Percentiles rank a stretch among this genome's conserved stretches.
Evolutionary conservation across 106 monocot species (phyloP).

Genomic region (Dendrobium huoshanense): DNA sequence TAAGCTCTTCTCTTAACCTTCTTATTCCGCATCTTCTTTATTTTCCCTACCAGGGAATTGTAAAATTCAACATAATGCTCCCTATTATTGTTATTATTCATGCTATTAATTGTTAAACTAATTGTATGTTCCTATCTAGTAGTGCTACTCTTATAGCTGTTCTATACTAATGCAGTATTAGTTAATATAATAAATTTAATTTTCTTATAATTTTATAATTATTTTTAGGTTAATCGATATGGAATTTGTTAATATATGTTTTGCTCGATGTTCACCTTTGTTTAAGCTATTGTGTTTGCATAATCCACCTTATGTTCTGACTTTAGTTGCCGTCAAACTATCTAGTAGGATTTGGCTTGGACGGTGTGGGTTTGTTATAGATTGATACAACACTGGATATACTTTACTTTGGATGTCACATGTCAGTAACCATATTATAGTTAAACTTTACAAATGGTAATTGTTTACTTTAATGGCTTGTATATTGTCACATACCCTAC

Average conservation of each 20-base stretch:
- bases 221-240: neutral
- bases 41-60: neutral
- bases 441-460: conserved; percentile 79
- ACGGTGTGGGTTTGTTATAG: conserved; percentile 65
- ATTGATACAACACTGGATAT: conserved; percentile 98
- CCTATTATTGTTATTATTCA: neutral
- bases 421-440: conserved; percentile 69
- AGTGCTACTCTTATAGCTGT: neutral
- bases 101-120: neutral
- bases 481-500: neutral
- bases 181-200: neutral
- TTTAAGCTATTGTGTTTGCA: conserved; percentile 7
- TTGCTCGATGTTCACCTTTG: neutral
- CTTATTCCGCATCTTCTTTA: neutral
- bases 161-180: neutral
- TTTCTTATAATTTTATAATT: neutral
- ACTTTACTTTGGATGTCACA: conserved; percentile 76
- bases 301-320: conserved; percentile 92
- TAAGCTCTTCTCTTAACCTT: neutral
- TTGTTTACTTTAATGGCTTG: neutral
- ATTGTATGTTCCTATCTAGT: neutral
- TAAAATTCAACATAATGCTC: neutral
- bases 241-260: neutral
- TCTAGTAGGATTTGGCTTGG: conserved; percentile 68
- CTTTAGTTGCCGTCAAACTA: conserved; percentile 87